Percentiles rank a stretch among this genome's conserved stretches.
phyloP scores from a whole-genome alignment of 129 eudicot species.

The Flaveria robusta region DNA sequence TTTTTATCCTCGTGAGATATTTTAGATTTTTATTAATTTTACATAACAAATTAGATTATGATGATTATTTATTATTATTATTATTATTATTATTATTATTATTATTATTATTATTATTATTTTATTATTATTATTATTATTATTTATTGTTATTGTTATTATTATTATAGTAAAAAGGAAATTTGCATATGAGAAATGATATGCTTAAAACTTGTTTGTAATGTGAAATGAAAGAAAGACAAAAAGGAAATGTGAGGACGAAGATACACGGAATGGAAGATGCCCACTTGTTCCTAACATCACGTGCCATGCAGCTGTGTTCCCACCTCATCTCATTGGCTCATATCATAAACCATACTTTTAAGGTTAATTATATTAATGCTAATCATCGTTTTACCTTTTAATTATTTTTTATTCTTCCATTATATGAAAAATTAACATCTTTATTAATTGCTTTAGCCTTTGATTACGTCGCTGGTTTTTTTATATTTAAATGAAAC shows the following conservation, averaged over 20 bases:
- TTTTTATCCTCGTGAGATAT: too few relatives aligned
- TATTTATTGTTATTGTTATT: too few relatives aligned
- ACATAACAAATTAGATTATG: too few relatives aligned
- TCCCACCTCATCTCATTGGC: conserved; percentile 20
- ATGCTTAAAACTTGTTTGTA: background rate
- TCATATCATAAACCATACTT: conserved; percentile 4
- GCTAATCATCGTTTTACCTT: background rate
- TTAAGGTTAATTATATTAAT: conserved; percentile 18
- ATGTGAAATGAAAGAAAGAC: conserved; percentile 27
- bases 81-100: too few relatives aligned
- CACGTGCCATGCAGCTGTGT: conserved; percentile 33
- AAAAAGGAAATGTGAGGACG: conserved; percentile 26
- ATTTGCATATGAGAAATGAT: background rate
- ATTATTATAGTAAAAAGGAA: background rate
- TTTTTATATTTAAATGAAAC: background rate
- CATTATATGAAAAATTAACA: background rate
- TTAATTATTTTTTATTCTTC: background rate
- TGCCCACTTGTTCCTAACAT: conserved; percentile 23
- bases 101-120: too few relatives aligned
- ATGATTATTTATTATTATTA: too few relatives aligned
- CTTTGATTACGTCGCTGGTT: background rate
- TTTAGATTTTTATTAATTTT: too few relatives aligned
- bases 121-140: too few relatives aligned
- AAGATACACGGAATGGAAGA: conserved; percentile 34
- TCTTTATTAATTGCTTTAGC: background rate